Base-by-base conservation (phyloP, 164 flowering plant genomes). In the Taxillus chinensis region DNA sequence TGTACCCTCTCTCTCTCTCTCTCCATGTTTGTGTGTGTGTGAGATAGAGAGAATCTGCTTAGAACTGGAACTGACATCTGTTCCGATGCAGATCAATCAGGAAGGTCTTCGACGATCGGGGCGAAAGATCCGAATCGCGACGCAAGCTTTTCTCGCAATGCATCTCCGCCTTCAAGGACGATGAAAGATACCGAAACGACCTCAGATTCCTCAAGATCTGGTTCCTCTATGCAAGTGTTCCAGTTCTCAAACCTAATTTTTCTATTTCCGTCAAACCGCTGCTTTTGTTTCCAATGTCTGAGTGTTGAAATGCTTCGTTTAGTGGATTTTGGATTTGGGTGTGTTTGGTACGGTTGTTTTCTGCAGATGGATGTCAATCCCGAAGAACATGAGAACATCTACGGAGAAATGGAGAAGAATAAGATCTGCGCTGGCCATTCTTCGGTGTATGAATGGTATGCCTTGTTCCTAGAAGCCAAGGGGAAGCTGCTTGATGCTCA, bases 191-290 rank as follows among this genome's bases (percentile, higher is more conserved):
- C 81, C 57, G 66, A 42, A 68, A 90, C 64, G 98, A 93, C 68
- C 41, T 69, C 71, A 71, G 98, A 69, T 90, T 93, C 64, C 92
- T 93, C 77, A 84, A 80, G 75, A 80, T 93, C 15, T 93, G 97
- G 90, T 62, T 90, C 46, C 75, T 93, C 61, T 67, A 88, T 74
- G 98, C 90, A 85, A 75, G 41, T 41, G 12, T 3, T 61, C 14
- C 42, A 40, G 48, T 55, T 42, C 1, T 40, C 51, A 12, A 11
- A 48, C 14, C 9, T 8, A 1, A 12, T 16, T 48, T 46, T 41
- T 2, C 3, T 57, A 12, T 39, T 9, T 39, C 7, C 6, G 17
- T 5, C 42, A 41, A 4, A 3, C 45, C 62, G 38, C 2, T 7
- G 5, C 6, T 53, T 38, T 39, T 51, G 39, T 4, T 37, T 49